Conservation (phyloP, 208 protist genomes). For the Leishmania tarentolae region DNA sequence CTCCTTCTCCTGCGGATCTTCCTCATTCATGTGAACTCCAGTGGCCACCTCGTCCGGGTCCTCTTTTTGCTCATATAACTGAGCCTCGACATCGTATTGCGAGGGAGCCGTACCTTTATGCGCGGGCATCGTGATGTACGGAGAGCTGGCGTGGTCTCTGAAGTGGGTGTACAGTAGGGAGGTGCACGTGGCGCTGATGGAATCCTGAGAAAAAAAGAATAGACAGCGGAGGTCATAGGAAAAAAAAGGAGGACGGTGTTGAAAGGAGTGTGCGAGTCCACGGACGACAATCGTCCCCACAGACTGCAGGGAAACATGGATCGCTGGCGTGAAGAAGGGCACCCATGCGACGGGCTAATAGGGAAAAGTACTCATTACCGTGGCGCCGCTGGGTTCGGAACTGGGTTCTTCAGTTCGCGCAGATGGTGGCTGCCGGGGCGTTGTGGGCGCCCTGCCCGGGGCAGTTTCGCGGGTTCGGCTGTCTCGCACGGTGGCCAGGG, state of each 20-base stretch:
- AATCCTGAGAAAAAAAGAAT: neutral
- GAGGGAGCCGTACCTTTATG: neutral
- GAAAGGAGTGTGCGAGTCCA: too few species aligned
- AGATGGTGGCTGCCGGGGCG: too few species aligned
- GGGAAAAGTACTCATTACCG: too few species aligned
- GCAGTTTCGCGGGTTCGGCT: too few species aligned
- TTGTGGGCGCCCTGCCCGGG: too few species aligned
- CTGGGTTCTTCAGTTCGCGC: too few species aligned
- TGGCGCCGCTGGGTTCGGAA: too few species aligned
- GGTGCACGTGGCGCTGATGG: neutral
- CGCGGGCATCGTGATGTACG: neutral
- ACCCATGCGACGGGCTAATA: too few species aligned
- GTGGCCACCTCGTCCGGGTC: neutral
- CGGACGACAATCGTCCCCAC: too few species aligned
- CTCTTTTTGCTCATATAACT: constrained; percentile 12
- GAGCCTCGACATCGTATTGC: neutral
- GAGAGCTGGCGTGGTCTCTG: neutral
- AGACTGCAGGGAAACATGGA: too few species aligned
- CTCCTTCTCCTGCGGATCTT: constrained; percentile 1
- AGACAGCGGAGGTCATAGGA: neutral
- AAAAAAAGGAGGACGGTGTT: neutral
- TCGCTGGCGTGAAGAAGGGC: too few species aligned
- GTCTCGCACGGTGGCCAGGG: too few species aligned
- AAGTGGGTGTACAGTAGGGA: neutral
- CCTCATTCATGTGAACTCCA: constrained; percentile 3